phyloP scores from a whole-genome alignment of 164 flowering plant species.

The Pachysandra terminalis region DNA sequence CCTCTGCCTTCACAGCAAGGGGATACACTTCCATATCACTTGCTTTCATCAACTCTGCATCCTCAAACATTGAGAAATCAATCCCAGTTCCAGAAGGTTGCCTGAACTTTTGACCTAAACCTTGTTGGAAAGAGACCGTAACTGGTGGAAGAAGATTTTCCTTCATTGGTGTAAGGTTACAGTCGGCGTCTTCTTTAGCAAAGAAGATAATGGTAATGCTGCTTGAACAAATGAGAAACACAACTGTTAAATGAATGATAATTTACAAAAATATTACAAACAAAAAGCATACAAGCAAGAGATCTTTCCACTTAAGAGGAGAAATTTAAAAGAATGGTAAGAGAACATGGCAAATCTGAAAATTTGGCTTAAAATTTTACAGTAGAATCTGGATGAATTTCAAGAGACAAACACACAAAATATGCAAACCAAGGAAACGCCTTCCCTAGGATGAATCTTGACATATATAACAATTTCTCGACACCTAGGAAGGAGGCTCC shows the following conservation, averaged over 20 bases:
- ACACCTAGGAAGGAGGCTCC: too few species aligned
- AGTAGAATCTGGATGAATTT: too few species aligned
- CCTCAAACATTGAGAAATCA: conserved; percentile 28
- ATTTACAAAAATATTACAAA: neutral
- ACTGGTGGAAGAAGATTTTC: conserved; percentile 20
- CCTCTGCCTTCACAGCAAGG: conserved; percentile 29
- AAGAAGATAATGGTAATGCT: conserved; percentile 32
- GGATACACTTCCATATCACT: conserved; percentile 24
- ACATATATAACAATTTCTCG: too few species aligned
- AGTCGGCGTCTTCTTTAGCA: conserved; percentile 26
- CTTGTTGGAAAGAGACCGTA: conserved; percentile 27
- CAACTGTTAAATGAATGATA: neutral
- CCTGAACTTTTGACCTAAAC: conserved; percentile 24
- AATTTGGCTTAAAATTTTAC: neutral
- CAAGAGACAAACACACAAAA: too few species aligned
- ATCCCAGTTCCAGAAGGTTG: conserved; percentile 35
- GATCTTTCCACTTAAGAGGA: neutral
- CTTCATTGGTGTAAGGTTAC: conserved; percentile 19
- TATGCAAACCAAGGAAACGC: too few species aligned
- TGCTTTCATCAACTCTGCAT: conserved; percentile 23
- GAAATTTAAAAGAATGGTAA: neutral
- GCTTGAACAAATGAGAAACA: neutral
- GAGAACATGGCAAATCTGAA: neutral
- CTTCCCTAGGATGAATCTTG: too few species aligned
- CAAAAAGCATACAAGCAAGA: neutral